Evolutionary conservation across 306 rosid genomes (phyloP).

Genomic region (Sesbania bispinosa): DNA sequence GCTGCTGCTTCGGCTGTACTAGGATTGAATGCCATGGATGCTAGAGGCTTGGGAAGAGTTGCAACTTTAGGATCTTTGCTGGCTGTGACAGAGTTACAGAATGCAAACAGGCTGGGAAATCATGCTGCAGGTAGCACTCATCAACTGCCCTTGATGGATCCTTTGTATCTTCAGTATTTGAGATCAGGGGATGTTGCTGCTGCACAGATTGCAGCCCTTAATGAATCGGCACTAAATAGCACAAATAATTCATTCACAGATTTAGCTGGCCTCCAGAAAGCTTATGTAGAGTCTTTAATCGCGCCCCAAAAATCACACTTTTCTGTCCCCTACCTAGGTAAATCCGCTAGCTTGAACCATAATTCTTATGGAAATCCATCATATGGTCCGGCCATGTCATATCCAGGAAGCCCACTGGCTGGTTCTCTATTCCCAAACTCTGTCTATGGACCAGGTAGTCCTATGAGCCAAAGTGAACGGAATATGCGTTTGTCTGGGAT

Average conservation of each 20-base stretch:
- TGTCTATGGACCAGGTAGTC: constrained; percentile 79
- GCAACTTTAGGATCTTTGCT: constrained; percentile 50
- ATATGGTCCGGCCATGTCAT: constrained; percentile 50
- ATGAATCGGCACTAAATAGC: constrained; percentile 63
- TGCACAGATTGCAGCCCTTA: constrained; percentile 73
- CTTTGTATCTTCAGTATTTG: constrained; percentile 69
- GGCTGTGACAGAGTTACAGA: constrained; percentile 66
- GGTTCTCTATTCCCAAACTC: constrained; percentile 70
- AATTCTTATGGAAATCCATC: constrained; percentile 52
- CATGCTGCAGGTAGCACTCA: constrained; percentile 54
- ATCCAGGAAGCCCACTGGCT: constrained; percentile 84
- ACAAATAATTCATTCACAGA: constrained; percentile 56
- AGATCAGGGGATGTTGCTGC: constrained; percentile 78
- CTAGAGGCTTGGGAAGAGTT: constrained; percentile 65
- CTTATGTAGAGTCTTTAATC: constrained; percentile 60
- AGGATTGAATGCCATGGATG: constrained; percentile 59
- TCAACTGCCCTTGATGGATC: constrained; percentile 70
- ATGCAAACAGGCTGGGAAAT: constrained; percentile 60
- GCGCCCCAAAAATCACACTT: constrained; percentile 69
- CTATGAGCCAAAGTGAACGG: constrained; percentile 70
- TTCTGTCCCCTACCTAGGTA: constrained; percentile 56
- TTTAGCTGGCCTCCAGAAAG: constrained; percentile 68
- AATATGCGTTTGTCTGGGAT: constrained; percentile 61
- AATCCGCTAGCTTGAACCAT: constrained; percentile 60
- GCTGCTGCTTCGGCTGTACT: constrained; percentile 51